Evolutionary conservation across 2,329 filamentous ascomycete genomes (phyloP).

Genomic region (Curvularia eragrostidis): DNA sequence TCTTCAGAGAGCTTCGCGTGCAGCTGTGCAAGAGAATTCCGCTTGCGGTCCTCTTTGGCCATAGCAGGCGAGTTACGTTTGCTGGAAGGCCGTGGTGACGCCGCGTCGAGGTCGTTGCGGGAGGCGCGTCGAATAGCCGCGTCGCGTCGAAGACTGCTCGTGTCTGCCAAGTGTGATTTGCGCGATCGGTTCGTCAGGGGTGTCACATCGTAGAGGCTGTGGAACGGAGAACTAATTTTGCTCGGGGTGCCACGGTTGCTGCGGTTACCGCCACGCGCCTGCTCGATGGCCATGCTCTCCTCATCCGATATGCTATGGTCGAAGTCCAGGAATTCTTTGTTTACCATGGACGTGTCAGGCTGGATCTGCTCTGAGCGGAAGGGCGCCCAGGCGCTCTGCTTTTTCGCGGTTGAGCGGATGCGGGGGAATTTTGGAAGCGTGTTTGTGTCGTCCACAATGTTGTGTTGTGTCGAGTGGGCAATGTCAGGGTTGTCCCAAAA

Average conservation of each 20-base stretch:
- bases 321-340: constrained; percentile 51
- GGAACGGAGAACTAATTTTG: constrained; percentile 60
- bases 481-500: constrained; percentile 48
- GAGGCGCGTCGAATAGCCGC: constrained; percentile 56
- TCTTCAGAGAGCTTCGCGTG: constrained; percentile 62
- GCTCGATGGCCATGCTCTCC: constrained; percentile 62
- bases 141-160: constrained; percentile 52
- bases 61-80: constrained; percentile 42
- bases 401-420: constrained; percentile 50
- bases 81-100: constrained; percentile 49
- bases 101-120: constrained; percentile 50
- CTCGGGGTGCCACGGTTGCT: constrained; percentile 47
- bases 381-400: constrained; percentile 48
- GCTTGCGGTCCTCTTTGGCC: constrained; percentile 46
- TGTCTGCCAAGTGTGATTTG: constrained; percentile 44
- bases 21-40: constrained; percentile 62
- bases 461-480: constrained; percentile 49
- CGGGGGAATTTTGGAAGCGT: constrained; percentile 41
- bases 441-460: constrained; percentile 47
- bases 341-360: constrained; percentile 49
- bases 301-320: constrained; percentile 52
- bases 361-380: constrained; percentile 44
- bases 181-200: constrained; percentile 50
- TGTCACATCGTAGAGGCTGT: constrained; percentile 57
- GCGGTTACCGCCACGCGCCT: constrained; percentile 59